Percentiles rank a stretch among this genome's conserved stretches.
These are phyloP conservation scores for Wickerhamomyces chaumierensis DNA, from an alignment of 805 yeast genomes.

Conservation along the genomic window DNA sequence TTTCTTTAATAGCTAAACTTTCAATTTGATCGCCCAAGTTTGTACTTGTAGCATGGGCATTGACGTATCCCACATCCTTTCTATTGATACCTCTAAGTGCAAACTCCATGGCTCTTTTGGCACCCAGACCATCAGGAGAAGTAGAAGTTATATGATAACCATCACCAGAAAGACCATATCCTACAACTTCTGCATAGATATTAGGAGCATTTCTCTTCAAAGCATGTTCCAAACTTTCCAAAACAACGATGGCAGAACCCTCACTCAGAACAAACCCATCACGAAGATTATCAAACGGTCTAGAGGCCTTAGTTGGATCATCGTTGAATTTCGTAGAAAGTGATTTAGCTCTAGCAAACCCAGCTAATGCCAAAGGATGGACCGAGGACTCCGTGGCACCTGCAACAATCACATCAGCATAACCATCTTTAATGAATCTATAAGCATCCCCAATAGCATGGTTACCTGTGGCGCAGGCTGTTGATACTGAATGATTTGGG, in stretches of 20 bases:
- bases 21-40: constrained; percentile 84
- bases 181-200: constrained; percentile 72
- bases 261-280: constrained; percentile 90
- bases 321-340: constrained; percentile 56
- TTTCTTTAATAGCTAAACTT: constrained; percentile 52
- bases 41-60: constrained; percentile 97
- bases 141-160: constrained; percentile 94
- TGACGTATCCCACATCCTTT: constrained; percentile 56
- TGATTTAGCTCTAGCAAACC: constrained; percentile 84
- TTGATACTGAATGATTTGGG: constrained; percentile 77
- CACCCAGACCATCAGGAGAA: constrained; percentile 71
- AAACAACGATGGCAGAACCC: constrained; percentile 74
- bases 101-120: constrained; percentile 67
- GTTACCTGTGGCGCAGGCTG: constrained; percentile 96
- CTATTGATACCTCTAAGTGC: constrained; percentile 46
- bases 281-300: constrained; percentile 77
- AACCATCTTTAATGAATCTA: constrained; percentile 66
- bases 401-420: constrained; percentile 79
- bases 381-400: constrained; percentile 90
- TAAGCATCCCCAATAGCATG: constrained; percentile 91
- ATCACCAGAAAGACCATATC: constrained; percentile 89
- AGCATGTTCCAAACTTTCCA: constrained; percentile 77
- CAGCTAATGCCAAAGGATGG: constrained; percentile 80
- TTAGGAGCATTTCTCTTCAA: constrained; percentile 38
- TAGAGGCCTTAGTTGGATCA: constrained; percentile 52